phyloP scores from a whole-genome alignment of 2,329 filamentous ascomycete genomes.

The Penicillium hordei region DNA sequence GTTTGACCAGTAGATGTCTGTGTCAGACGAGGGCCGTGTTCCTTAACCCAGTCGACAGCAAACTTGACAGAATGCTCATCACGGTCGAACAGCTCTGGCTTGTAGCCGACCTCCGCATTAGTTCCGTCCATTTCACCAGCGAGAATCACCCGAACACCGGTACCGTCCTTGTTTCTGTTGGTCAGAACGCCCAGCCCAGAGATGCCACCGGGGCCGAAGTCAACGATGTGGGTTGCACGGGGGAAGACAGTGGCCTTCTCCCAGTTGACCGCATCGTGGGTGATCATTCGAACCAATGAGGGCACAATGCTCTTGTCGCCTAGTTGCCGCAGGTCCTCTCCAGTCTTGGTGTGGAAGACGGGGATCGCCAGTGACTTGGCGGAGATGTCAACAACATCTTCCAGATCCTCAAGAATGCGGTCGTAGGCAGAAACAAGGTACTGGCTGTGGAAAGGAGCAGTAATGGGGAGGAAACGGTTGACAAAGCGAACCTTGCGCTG shows the following conservation, averaged over 20 bases:
- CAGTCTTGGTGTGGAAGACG: conserved; percentile 86
- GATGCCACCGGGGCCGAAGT: conserved; percentile 95
- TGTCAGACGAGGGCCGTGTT: conserved; percentile 88
- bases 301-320: conserved; percentile 79
- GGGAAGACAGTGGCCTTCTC: conserved; percentile 91
- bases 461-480: conserved; percentile 96
- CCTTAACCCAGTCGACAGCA: conserved; percentile 95
- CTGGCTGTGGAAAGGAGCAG: conserved; percentile 95
- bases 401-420: conserved; percentile 83
- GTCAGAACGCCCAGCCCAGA: conserved; percentile 94
- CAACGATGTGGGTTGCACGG: conserved; percentile 86
- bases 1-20: conserved; percentile 86
- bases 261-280: conserved; percentile 91
- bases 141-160: conserved; percentile 92
- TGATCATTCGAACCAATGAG: conserved; percentile 85
- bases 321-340: conserved; percentile 73
- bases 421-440: conserved; percentile 81
- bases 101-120: conserved; percentile 90
- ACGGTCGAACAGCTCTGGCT: conserved; percentile 94
- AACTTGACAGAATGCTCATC: conserved; percentile 95
- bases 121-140: conserved; percentile 91
- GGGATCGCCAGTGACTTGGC: conserved; percentile 73
- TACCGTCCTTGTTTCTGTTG: conserved; percentile 98
- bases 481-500: conserved; percentile 95
- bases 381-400: conserved; percentile 75